A percentile compares a stretch with the other conserved stretches of the same genome.
Evolutionary conservation across 2,329 filamentous ascomycete species (phyloP).

Genomic region (Torrubiella hemipterigena): DNA sequence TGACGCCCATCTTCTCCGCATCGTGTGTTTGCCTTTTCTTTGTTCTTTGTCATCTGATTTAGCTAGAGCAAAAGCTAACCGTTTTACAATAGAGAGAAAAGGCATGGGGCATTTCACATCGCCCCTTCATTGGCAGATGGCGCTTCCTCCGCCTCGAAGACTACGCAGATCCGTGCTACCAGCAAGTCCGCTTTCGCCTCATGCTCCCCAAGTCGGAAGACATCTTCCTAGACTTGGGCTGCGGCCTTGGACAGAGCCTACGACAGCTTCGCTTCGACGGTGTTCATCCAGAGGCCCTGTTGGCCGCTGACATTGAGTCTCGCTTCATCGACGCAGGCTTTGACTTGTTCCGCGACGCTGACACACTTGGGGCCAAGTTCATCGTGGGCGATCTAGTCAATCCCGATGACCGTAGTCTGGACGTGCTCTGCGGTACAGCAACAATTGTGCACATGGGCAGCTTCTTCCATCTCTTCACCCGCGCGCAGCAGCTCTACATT

Average conservation of each 20-base stretch:
- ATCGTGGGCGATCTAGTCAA: slow-evolving; percentile 38
- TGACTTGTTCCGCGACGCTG: slow-evolving; percentile 49
- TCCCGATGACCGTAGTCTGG: slow-evolving; percentile 22
- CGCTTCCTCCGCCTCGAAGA: slow-evolving; percentile 33
- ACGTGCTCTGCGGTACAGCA: slow-evolving; percentile 23
- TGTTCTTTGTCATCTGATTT: too few species aligned
- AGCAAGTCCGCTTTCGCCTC: slow-evolving; percentile 28
- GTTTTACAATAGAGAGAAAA: slow-evolving; percentile 33
- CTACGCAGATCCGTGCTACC: slow-evolving; percentile 27
- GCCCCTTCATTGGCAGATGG: slow-evolving; percentile 36
- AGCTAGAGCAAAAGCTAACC: too few species aligned
- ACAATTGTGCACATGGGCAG: slow-evolving; percentile 36
- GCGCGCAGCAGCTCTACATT: slow-evolving; percentile 32
- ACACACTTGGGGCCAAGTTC: slow-evolving; percentile 32
- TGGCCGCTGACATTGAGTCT: slow-evolving; percentile 34
- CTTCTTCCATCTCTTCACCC: slow-evolving; percentile 38
- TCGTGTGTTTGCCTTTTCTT: slow-evolving; percentile 23
- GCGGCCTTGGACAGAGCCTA: slow-evolving; percentile 36
- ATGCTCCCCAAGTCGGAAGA: slow-evolving; percentile 23
- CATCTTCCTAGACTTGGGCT: slow-evolving; percentile 35
- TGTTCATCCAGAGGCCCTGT: slow-evolving; percentile 32
- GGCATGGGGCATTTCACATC: slow-evolving; percentile 31
- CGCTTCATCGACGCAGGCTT: slow-evolving; percentile 47
- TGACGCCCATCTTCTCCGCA: slow-evolving; percentile 21
- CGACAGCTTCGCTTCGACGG: slow-evolving; percentile 39